These are phyloP conservation scores for Penicillium cinerascens DNA, from an alignment of 495 filamentous ascomycete genomes.

Conservation along the genomic window DNA sequence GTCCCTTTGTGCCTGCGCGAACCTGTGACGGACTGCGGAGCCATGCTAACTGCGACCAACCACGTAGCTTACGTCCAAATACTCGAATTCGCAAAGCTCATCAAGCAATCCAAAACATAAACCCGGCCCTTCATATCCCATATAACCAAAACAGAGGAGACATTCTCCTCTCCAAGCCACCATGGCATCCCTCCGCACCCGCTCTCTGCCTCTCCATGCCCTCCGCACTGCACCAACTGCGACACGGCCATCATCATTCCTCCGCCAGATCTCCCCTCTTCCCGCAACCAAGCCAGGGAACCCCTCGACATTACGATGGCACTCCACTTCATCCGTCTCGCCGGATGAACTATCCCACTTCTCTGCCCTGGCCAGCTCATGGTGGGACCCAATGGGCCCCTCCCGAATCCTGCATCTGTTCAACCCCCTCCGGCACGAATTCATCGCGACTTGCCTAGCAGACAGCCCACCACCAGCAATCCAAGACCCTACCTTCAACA, in stretches of 20 bases:
- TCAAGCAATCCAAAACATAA: background rate
- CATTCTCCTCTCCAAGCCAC: background rate
- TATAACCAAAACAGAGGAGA: background rate
- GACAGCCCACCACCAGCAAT: constrained; percentile 25
- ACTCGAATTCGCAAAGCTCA: constrained; percentile 1
- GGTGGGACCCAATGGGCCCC: constrained; percentile 96
- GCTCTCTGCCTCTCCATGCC: constrained; percentile 7
- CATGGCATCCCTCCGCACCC: constrained; percentile 15
- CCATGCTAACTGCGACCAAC: background rate
- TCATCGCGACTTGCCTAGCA: constrained; percentile 70
- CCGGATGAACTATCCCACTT: constrained; percentile 89
- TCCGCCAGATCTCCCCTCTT: background rate
- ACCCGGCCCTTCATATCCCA: background rate
- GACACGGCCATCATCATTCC: constrained; percentile 8
- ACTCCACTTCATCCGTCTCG: constrained; percentile 68
- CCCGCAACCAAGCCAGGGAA: background rate
- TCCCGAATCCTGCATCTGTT: constrained; percentile 93
- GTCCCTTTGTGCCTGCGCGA: background rate
- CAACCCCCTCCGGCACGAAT: constrained; percentile 95
- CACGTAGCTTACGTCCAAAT: background rate
- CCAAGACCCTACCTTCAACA: constrained; percentile 2
- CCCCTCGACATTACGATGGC: constrained; percentile 28
- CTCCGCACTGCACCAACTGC: constrained; percentile 8
- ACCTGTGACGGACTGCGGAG: background rate
- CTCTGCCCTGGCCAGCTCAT: constrained; percentile 83